Conservation (phyloP, 176 grass and related monocot genomes). For the Hyparrhenia diplandra region DNA sequence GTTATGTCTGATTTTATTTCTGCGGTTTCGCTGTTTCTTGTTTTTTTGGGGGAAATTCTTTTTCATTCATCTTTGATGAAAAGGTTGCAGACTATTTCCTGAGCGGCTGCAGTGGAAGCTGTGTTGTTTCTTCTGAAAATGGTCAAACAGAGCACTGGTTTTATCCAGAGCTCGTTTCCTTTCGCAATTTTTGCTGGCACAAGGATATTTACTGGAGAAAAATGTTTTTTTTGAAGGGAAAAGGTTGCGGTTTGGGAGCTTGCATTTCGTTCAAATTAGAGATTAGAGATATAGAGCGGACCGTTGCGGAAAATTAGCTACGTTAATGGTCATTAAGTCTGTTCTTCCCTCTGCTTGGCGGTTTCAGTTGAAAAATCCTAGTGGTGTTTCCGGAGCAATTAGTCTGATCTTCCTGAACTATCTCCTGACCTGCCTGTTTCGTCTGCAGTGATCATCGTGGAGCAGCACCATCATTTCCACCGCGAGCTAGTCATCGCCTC, state of each 20-base stretch:
- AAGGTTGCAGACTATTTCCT: too few relatives aligned
- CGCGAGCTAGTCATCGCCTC: too few relatives aligned
- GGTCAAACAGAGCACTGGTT: background rate
- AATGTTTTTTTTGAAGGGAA: background rate
- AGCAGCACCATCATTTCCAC: too few relatives aligned
- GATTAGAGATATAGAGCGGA: background rate
- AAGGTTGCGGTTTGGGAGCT: background rate
- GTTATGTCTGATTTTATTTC: background rate
- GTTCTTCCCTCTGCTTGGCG: background rate
- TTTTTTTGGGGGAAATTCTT: background rate
- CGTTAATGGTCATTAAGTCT: constrained; percentile 17
- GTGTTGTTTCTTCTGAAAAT: background rate
- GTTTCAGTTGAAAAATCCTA: background rate
- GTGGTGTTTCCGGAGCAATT: background rate
- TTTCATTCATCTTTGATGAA: background rate
- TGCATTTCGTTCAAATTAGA: constrained; percentile 7
- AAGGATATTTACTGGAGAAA: background rate
- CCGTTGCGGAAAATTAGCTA: background rate
- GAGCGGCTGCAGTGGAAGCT: background rate
- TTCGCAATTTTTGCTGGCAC: background rate
- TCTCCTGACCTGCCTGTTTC: too few relatives aligned
- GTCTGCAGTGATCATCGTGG: too few relatives aligned
- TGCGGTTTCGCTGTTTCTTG: constrained; percentile 3
- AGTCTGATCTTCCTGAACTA: background rate
- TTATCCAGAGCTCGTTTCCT: background rate